Base-by-base conservation (phyloP, 1,139 yeast genomes). In the Pichia sp. region DNA sequence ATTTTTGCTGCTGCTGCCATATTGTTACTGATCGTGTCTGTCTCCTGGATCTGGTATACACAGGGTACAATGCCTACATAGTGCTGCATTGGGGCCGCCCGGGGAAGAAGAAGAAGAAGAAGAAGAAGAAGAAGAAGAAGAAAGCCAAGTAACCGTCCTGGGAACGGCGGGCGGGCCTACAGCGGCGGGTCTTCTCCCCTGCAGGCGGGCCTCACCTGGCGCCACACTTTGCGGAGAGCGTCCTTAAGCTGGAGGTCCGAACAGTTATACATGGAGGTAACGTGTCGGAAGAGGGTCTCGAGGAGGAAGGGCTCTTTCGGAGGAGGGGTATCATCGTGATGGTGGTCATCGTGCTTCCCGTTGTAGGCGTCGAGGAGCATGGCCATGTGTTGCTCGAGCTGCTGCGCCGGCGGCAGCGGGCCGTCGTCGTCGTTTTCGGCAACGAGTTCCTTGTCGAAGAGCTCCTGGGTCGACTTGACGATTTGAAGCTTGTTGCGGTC, bases 391-490 rank as follows among this genome's bases (percentile, higher is more conserved):
- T 8, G 40, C 16, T 36, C 40, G 14, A 12, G 40, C 16, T 16
- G 10, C 40, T 36, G 16, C 2, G 40, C 40, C 14, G 40, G 40
- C 40, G 40, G 7, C 16, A 36, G 40, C n/a, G 40, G 16, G 16
- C 40, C 16, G 34, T 38, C 34, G 16, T 3, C 29, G 38, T 33
- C 17, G 7, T 43, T 42, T 3, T 9, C 40, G 29, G 38, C 30
- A n/a, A 27, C 30, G 17, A 36, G 16, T 4, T 38, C 30, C 7
- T 9, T n/a, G 41, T 49, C 51, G 12, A 62, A 61, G 1, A 60
- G 40, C 4, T 54, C 57, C 16, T 48, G 38, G 10, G 61, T 27
- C 7, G 60, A 52, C 34, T 57, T 49, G 3, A 42, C 53, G 12
- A 55, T 51, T 20, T 55, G 50, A 6, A 51, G 16, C 31, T 41